Conservation (phyloP, 495 filamentous ascomycete species). For the Penicillium samsonianum region DNA sequence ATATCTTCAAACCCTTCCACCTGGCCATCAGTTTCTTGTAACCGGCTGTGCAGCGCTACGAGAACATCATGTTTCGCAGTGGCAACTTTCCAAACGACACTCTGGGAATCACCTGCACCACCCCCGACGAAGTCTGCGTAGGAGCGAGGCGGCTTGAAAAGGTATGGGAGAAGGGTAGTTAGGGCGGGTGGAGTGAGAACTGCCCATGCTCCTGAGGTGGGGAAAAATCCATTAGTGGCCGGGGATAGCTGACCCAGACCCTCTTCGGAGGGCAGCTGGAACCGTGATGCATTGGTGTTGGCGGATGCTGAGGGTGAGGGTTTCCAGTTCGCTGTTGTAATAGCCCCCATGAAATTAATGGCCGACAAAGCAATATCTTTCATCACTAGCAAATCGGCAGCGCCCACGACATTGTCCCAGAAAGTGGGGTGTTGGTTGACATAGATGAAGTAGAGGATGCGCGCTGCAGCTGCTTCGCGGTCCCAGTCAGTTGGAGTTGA, state of each 20-base stretch:
- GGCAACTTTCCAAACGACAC: conserved; percentile 60
- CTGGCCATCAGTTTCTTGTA: conserved; percentile 35
- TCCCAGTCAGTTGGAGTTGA: conserved; percentile 43
- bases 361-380: conserved; percentile 59
- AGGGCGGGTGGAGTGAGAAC: conserved; percentile 55
- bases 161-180: conserved; percentile 56
- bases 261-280: conserved; percentile 46
- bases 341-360: conserved; percentile 51
- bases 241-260: conserved; percentile 40
- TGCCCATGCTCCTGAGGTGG: conserved; percentile 50
- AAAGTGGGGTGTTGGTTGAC: conserved; percentile 49
- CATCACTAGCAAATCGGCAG: conserved; percentile 60
- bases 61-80: conserved; percentile 61
- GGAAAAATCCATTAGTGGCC: conserved; percentile 40
- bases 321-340: conserved; percentile 60
- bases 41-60: conserved; percentile 40
- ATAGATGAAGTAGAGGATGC: conserved; percentile 59
- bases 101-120: conserved; percentile 57
- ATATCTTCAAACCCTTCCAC: conserved; percentile 47
- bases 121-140: conserved; percentile 61
- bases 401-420: conserved; percentile 53
- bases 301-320: conserved; percentile 28
- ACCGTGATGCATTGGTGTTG: conserved; percentile 31
- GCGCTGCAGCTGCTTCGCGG: conserved; percentile 55
- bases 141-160: conserved; percentile 59